Base-by-base conservation (phyloP, 208 protist species). In the Leishmania braziliensis region DNA sequence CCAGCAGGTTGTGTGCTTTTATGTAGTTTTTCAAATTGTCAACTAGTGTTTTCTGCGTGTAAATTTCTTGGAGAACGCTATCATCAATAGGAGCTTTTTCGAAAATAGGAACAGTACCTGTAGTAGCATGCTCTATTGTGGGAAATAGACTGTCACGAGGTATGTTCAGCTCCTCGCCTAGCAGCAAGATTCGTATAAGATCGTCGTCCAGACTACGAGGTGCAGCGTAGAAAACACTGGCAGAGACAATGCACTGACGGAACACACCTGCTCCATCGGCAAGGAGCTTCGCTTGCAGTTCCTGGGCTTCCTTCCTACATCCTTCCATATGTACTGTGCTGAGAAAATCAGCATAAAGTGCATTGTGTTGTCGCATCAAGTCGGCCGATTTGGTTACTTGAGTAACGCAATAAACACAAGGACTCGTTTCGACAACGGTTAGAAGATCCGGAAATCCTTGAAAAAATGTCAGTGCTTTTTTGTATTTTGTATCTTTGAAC, bases 401-500 rank as follows among this genome's bases (percentile, higher is more conserved):
- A 3, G 75, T 74, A 0, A 97, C 72, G 62, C 43, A 81, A 75
- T 95, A 75, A 39, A 89, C 84, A 16, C 89, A 89, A 48, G 87
- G 86, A 14, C 69, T 88, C 29, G 77, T 73, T 81, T 95, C 91
- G 12, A 74, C 54, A 65, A 97, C 82, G 26, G 65, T 89, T 16
- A 97, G 36, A 16, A 89, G 70, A 20, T 95, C 89, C 16, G 68
- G 71, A 56, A 87, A 81, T 12, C 58, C 63, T 58, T 81, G 50
- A 62, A 94, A 88, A 81, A 89, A 95, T 0, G 79, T 29, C 46
- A 97, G 82, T 5, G 88, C 85, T 18, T 90, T 93, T 79, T 95
- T 97, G 86, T 93, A 88, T 71, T 78, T 88, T 29, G 93, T 97
- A 33, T 90, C 70, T 73, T 93, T 93, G 78, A 95, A 91, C 77